A percentile compares a stretch with the other conserved stretches of the same genome.
phyloP scores from a whole-genome alignment of 1,284 basidiomycete genomes.

The Paramarasmius palmivorus region DNA sequence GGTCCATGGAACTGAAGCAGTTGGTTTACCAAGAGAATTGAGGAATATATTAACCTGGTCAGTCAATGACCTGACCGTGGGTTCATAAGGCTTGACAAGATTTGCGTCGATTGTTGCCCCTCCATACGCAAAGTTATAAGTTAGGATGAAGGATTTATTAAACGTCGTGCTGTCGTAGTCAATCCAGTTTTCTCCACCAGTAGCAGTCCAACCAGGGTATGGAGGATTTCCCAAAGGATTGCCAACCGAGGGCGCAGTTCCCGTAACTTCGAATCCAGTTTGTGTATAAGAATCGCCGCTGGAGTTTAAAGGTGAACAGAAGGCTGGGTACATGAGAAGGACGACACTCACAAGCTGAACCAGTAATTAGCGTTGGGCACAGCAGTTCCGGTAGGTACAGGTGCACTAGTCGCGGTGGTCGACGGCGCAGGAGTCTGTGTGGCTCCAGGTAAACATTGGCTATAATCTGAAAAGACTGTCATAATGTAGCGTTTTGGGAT shows the following conservation, averaged over 20 bases:
- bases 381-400: slow-evolving; percentile 14
- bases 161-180: slow-evolving; percentile 47
- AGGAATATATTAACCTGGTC: slow-evolving; percentile 60
- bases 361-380: slow-evolving; percentile 37
- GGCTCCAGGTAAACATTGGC: slow-evolving; percentile 37
- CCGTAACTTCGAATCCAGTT: slow-evolving; percentile 46
- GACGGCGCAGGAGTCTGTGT: slow-evolving; percentile 27
- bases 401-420: slow-evolving; percentile 18
- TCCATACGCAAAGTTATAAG: slow-evolving; percentile 63
- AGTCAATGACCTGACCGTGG: slow-evolving; percentile 49
- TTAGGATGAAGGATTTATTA: slow-evolving; percentile 53
- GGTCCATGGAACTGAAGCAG: slow-evolving; percentile 51
- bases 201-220: slow-evolving; percentile 55
- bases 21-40: slow-evolving; percentile 39
- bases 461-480: slow-evolving; percentile 34
- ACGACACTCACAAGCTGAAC: slow-evolving; percentile 46
- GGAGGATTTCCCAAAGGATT: slow-evolving; percentile 48
- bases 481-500: not conserved
- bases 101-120: slow-evolving; percentile 59
- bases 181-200: slow-evolving; percentile 58
- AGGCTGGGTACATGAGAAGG: not conserved
- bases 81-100: slow-evolving; percentile 48
- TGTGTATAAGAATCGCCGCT: slow-evolving; percentile 63
- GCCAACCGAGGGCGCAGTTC: slow-evolving; percentile 39
- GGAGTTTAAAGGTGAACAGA: not conserved